phyloP scores from a whole-genome alignment of 2,329 filamentous ascomycete genomes.

The Aspergillus jensenii region DNA sequence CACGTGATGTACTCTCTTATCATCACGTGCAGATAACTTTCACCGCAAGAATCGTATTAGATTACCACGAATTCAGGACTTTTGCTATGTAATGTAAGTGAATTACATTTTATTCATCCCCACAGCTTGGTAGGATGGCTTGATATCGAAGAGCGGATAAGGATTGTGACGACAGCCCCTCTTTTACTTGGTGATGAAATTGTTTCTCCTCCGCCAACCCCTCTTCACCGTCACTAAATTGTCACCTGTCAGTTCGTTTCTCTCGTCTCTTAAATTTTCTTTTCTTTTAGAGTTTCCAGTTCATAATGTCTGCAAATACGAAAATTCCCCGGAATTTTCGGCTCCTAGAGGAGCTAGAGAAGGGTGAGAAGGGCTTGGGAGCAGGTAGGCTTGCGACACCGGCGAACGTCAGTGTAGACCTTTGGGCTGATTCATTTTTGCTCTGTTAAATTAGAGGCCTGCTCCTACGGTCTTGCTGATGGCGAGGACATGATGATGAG shows the following conservation, averaged over 20 bases:
- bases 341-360: constrained; percentile 95
- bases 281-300: not conserved
- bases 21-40: not conserved
- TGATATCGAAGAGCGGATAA: constrained; percentile 9
- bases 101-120: not conserved
- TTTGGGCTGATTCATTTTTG: constrained; percentile 24
- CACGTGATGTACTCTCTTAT: constrained; percentile 20
- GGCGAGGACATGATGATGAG: constrained; percentile 95
- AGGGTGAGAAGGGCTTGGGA: constrained; percentile 95
- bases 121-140: not conserved
- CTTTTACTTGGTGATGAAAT: constrained; percentile 17
- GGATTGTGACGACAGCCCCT: constrained; percentile 19
- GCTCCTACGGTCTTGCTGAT: constrained; percentile 93
- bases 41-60: not conserved
- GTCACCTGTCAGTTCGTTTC: not conserved
- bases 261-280: not conserved
- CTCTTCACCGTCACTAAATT: not conserved
- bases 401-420: constrained; percentile 3
- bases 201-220: constrained; percentile 10
- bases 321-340: constrained; percentile 95
- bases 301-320: constrained; percentile 65
- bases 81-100: not conserved
- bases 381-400: constrained; percentile 56
- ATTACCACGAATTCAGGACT: not conserved
- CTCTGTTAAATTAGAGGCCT: constrained; percentile 66